phyloP scores from a whole-genome alignment of 2,329 filamentous ascomycete genomes.

The Fragosphaeria purpurea region DNA sequence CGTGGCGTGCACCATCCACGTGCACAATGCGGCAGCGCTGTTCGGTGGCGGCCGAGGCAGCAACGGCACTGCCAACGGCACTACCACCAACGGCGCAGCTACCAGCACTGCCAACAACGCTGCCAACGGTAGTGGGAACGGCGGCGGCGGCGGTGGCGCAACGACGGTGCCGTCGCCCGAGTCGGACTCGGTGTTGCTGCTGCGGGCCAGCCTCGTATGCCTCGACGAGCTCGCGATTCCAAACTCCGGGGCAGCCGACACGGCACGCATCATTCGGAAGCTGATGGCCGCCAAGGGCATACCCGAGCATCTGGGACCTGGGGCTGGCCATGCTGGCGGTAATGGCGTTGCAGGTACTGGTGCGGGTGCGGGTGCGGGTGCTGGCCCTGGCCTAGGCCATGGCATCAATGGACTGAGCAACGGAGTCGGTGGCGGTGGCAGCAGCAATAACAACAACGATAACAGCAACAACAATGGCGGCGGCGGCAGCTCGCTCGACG shows the following conservation, averaged over 20 bases:
- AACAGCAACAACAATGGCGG: too few species aligned
- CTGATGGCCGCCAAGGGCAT: slow-evolving; percentile 9
- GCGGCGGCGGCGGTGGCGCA: too few species aligned
- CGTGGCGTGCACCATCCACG: slow-evolving; percentile 30
- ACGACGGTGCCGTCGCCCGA: neutral
- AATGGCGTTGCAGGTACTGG: too few species aligned
- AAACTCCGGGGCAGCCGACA: slow-evolving; percentile 16
- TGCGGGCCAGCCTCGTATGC: slow-evolving; percentile 20
- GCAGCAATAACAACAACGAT: too few species aligned
- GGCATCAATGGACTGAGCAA: neutral
- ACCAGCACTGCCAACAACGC: neutral
- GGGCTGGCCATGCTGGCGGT: too few species aligned
- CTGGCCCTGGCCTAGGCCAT: too few species aligned
- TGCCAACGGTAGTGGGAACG: too few species aligned
- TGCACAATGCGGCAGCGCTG: slow-evolving; percentile 24
- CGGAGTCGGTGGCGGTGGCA: neutral
- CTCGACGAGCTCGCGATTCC: slow-evolving; percentile 23
- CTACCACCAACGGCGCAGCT: neutral
- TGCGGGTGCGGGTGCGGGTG: too few species aligned
- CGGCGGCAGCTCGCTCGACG: too few species aligned
- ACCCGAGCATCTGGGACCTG: neutral
- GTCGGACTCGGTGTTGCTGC: slow-evolving; percentile 3
- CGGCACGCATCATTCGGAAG: slow-evolving; percentile 8
- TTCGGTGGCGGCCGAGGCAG: slow-evolving; percentile 11
- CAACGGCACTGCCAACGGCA: slow-evolving; percentile 6